These are phyloP conservation scores for Trifolium pratense DNA, from an alignment of 306 rosid genomes.

Conservation along the genomic window DNA sequence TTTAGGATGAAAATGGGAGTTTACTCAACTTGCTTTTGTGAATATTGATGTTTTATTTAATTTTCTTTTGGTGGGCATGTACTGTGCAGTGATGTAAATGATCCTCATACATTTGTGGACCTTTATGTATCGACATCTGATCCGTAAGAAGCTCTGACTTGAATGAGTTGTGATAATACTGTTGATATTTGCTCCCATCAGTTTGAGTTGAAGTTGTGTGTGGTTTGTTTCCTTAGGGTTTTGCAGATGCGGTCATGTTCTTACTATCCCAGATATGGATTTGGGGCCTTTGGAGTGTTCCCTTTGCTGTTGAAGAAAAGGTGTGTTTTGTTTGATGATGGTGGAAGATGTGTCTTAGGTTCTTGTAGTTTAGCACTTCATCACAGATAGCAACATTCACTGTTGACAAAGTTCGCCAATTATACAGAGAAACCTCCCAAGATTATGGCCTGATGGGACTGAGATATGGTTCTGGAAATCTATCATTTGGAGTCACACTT, in stretches of 20 bases:
- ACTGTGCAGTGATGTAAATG: slow-evolving; percentile 79
- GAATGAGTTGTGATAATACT: slow-evolving; percentile 1
- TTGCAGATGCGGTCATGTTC: slow-evolving; percentile 80
- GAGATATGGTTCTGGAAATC: slow-evolving; percentile 86
- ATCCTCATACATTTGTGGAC: slow-evolving; percentile 90
- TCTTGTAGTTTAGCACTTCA: slow-evolving; percentile 40
- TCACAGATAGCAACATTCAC: slow-evolving; percentile 31
- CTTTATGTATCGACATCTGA: slow-evolving; percentile 76
- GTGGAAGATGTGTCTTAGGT: slow-evolving; percentile 37
- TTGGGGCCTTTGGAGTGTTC: slow-evolving; percentile 89
- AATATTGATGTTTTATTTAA: slow-evolving; percentile 15
- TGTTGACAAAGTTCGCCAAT: slow-evolving; percentile 47
- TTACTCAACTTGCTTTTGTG: slow-evolving; percentile 7
- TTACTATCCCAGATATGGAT: slow-evolving; percentile 79
- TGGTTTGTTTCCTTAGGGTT: slow-evolving; percentile 60
- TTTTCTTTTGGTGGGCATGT: slow-evolving; percentile 21
- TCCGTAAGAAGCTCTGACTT: slow-evolving; percentile 68
- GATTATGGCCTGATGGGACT: slow-evolving; percentile 83
- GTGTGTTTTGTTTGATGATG: slow-evolving; percentile 51
- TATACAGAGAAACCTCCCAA: slow-evolving; percentile 65
- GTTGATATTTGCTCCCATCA: neutral
- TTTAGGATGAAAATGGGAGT: neutral
- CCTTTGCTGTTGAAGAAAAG: slow-evolving; percentile 79
- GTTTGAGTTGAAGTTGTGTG: slow-evolving; percentile 32
- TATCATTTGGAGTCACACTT: slow-evolving; percentile 74